Evolutionary conservation across 1,139 yeast genomes (phyloP), one percentile per base, ranked within the genome.

Genomic region (Suhomyces ambrosiae): DNA sequence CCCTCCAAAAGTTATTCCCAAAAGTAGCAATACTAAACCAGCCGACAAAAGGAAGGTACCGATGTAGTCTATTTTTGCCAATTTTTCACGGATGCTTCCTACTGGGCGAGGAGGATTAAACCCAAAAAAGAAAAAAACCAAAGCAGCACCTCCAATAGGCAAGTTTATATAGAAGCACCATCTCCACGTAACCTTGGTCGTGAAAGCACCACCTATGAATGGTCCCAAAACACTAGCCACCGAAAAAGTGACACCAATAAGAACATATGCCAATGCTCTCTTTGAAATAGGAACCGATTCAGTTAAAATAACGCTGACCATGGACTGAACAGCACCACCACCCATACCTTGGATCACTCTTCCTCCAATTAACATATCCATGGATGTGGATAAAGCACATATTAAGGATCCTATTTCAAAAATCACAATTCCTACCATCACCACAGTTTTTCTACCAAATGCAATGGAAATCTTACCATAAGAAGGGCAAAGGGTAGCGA

Each of bases 101-200:
- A 56, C 56, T 2, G 79, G 68, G 30, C 48, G 62, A 10, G 82
- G 83, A 11, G 88, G 86, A 29, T 74, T 66, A 59, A 79, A 81
- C n/a, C 74, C 67, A 30, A 68, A 50, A 6, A 65, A 41, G 33
- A 84, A 65, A 14, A 74, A 53, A 0, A 60, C 54, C 12, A 74
- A 58, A 1, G 85, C 81, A 3, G 72, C 45, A 0, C 84, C 88
- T 12, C 86, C 86, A 33, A 82, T 62, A 4, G 90, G 88, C 41
- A 85, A 59, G 54, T 83, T 84, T 49, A 85, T 71, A 57, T 79
- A 85, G 56, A 84, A 85, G 49, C 87, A 80, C 90, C 90, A 83
- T 55, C 92, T 70, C 92, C 92, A 85, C 12, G 79, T 65, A 2
- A 77, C 80, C 35, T 76, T 68, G 10, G 77, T 55, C 2, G 86